Conservation (phyloP, 179 eudicot species). For the Patellifolia procumbens region DNA sequence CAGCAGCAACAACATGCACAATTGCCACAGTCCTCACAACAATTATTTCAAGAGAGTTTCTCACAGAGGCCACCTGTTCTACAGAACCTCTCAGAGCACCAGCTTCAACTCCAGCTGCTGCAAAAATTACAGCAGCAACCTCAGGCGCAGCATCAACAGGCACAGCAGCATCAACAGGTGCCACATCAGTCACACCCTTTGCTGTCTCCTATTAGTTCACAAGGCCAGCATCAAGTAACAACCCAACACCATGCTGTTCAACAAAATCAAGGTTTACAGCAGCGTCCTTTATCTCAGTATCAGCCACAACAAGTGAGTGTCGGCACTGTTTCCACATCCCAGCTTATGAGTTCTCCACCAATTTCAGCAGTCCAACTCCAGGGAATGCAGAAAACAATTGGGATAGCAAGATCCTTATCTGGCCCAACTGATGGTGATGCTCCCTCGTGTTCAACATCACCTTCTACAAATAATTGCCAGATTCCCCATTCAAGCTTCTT, state of each 20-base stretch:
- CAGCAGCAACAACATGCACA: constrained; percentile 59
- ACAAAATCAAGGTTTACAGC: constrained; percentile 53
- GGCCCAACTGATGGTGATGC: constrained; percentile 62
- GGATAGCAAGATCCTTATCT: constrained; percentile 47
- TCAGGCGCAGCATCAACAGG: constrained; percentile 43
- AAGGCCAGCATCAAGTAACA: constrained; percentile 51
- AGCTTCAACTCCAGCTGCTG: constrained; percentile 67
- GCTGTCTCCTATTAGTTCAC: constrained; percentile 50
- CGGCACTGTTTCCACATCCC: constrained; percentile 45
- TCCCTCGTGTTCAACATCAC: constrained; percentile 93
- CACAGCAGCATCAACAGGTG: constrained; percentile 60
- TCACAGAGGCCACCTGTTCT: constrained; percentile 54
- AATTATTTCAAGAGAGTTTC: constrained; percentile 51
- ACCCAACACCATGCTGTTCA: constrained; percentile 52
- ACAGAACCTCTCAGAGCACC: constrained; percentile 69
- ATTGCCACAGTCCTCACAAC: constrained; percentile 47
- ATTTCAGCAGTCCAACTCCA: constrained; percentile 54
- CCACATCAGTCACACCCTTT: constrained; percentile 49
- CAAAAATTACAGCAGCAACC: constrained; percentile 67
- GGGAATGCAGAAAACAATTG: constrained; percentile 54
- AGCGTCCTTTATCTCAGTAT: constrained; percentile 40
- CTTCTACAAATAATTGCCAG: constrained; percentile 75
- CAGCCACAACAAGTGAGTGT: constrained; percentile 50
- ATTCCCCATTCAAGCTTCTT: constrained; percentile 51
- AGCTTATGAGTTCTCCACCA: constrained; percentile 53